Percentiles rank a stretch among this genome's conserved stretches.
phyloP scores from a whole-genome alignment of 2,329 filamentous ascomycete genomes.

The Zopfia rhizophila region DNA sequence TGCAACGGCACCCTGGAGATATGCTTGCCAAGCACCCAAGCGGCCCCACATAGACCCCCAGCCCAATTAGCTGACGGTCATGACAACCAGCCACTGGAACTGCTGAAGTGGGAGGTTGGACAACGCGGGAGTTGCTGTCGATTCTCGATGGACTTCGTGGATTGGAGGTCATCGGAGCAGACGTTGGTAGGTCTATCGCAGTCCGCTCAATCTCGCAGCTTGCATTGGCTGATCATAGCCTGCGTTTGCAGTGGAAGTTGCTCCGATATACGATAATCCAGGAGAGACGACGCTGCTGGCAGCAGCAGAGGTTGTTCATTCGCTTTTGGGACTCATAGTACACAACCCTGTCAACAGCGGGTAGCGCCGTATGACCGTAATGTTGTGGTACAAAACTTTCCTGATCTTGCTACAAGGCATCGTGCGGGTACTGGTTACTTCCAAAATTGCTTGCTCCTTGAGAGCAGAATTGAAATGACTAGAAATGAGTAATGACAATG shows the following conservation, averaged over 20 bases:
- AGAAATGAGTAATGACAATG: no score
- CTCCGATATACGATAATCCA: slow-evolving; percentile 69
- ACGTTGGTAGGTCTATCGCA: slow-evolving; percentile 57
- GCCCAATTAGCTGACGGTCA: slow-evolving; percentile 5
- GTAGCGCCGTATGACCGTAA: neutral
- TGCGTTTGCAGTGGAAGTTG: slow-evolving; percentile 63
- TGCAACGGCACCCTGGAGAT: no score
- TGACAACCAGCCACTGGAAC: slow-evolving; percentile 64
- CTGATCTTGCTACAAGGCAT: no score
- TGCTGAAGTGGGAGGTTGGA: slow-evolving; percentile 71
- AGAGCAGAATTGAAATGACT: no score
- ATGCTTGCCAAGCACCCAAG: no score
- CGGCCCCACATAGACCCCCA: neutral
- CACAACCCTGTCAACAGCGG: slow-evolving; percentile 50
- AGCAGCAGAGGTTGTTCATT: slow-evolving; percentile 65
- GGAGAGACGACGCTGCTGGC: slow-evolving; percentile 68
- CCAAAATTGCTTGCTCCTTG: no score
- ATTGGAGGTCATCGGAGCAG: slow-evolving; percentile 67
- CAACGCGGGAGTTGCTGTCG: slow-evolving; percentile 67
- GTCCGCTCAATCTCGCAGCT: neutral
- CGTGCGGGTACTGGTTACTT: no score
- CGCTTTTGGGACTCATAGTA: slow-evolving; percentile 61
- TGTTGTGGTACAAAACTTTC: no score
- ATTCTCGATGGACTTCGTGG: slow-evolving; percentile 69
- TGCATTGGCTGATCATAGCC: neutral